Evolutionary conservation across 75 land plant genomes (phyloP), one percentile per base, ranked within the genome.

Genomic region (Sequoia sempervirens): DNA sequence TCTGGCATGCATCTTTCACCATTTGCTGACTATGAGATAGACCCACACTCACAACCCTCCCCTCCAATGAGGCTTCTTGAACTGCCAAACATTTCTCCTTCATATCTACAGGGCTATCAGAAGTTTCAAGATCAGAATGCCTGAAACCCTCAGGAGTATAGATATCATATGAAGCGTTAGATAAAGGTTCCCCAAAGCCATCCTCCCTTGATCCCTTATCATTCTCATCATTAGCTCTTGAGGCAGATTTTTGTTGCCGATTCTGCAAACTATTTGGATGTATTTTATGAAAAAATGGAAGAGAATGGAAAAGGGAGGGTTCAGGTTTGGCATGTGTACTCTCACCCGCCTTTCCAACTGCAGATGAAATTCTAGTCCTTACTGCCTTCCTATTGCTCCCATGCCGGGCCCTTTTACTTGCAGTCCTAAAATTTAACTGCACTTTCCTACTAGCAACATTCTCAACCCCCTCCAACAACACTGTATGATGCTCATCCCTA

Each of bases 101-200:
- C 45, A 41, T 43, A 58, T 85, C 83, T 3, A 70, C 72, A 23
- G 73, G 82, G 70, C 72, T 80, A 26, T 81, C 86, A 64, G 83
- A 58, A 30, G 86, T 81, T n/a, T 85, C 86, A 17, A 85, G 45
- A 40, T 85, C 86, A 70, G 52, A 85, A 64, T 85, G 85, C 72
- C 83, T 56, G 72, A 85, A 85, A 18, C 83, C 83, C 64, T 85
- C 86, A 3, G 85, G 82, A 11, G 82, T 79, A 30, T 81, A 23
- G 14, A 83, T 83, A 56, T 85, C 86, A 81, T 85, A 81, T 45
- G 83, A 82, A 41, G 83, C 47, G 40, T 82, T 82, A 14, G 83
- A 80, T 52, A 53, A 34, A 23, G 82, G 82, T 58, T 80, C 81
- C 17, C 50, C 53, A 18, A 54, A 43, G 7, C 72, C 86, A 80